Conservation (phyloP, 345 rosid genomes). For the Reutealis trisperma region DNA sequence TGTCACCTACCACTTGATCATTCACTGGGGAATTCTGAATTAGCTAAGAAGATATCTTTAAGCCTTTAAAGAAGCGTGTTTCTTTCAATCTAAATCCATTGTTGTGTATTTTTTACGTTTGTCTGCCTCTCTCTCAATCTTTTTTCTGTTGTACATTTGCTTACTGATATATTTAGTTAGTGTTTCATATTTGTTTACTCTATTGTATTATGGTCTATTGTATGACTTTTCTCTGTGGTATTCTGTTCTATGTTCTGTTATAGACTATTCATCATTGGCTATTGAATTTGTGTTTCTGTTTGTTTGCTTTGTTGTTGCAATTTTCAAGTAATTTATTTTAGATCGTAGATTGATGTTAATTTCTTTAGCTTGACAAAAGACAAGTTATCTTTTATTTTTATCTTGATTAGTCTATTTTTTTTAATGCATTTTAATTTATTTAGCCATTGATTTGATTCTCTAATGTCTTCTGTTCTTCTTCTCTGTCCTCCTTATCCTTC, state of each 20-base stretch:
- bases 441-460: slow-evolving; percentile 6
- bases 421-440: neutral
- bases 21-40: neutral
- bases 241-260: neutral
- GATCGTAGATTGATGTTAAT: neutral
- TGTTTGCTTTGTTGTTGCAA: neutral
- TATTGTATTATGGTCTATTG: too few species aligned
- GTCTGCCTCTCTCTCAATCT: too few species aligned
- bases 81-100: too few species aligned
- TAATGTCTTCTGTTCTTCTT: neutral
- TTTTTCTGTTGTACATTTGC: too few species aligned
- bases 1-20: neutral
- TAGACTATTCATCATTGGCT: neutral
- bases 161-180: too few species aligned
- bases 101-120: too few species aligned
- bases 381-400: neutral
- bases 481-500: neutral
- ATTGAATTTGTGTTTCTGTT: neutral
- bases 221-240: too few species aligned
- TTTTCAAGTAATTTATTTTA: neutral
- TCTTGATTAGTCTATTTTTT: neutral
- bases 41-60: too few species aligned
- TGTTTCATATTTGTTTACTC: too few species aligned
- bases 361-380: neutral
- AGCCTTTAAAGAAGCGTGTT: too few species aligned